These are phyloP conservation scores for Ceratocystis huliohia DNA, from an alignment of 2,329 filamentous ascomycete species.

Conservation along the genomic window DNA sequence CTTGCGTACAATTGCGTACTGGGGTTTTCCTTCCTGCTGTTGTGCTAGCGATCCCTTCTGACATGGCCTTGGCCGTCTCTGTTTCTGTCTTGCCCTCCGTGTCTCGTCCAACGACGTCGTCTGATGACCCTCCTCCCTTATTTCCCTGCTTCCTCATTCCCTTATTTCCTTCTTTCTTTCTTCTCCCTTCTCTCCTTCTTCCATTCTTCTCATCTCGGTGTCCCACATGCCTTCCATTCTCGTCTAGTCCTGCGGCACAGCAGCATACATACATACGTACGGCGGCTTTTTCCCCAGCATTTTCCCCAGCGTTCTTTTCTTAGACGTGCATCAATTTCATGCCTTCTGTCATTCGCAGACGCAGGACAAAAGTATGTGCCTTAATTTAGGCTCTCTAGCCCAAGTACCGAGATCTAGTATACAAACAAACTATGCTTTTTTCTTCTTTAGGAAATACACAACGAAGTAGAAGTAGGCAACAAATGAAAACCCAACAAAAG, in stretches of 20 bases:
- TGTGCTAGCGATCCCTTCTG: background rate
- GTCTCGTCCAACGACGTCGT: background rate
- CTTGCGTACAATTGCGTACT: background rate
- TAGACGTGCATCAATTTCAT: too few relatives aligned
- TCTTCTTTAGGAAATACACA: too few relatives aligned
- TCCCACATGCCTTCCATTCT: background rate
- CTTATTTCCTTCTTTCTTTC: background rate
- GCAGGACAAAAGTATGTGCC: too few relatives aligned
- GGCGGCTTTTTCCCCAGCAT: too few relatives aligned
- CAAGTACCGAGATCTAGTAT: too few relatives aligned
- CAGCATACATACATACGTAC: too few relatives aligned
- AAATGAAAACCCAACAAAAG: too few relatives aligned
- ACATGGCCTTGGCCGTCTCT: background rate
- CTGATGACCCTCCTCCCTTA: background rate
- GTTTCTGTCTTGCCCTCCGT: slow-evolving; percentile 2
- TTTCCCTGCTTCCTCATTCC: background rate
- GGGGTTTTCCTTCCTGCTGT: background rate
- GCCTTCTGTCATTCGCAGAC: too few relatives aligned
- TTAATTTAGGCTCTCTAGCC: too few relatives aligned
- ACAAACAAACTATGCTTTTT: too few relatives aligned
- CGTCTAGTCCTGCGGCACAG: background rate
- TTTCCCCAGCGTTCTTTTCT: too few relatives aligned
- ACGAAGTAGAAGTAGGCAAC: too few relatives aligned
- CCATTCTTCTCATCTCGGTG: background rate
- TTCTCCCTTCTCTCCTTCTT: background rate